Base-by-base conservation (phyloP, 2,329 filamentous ascomycete genomes). In the Ambrosiella xylebori region DNA sequence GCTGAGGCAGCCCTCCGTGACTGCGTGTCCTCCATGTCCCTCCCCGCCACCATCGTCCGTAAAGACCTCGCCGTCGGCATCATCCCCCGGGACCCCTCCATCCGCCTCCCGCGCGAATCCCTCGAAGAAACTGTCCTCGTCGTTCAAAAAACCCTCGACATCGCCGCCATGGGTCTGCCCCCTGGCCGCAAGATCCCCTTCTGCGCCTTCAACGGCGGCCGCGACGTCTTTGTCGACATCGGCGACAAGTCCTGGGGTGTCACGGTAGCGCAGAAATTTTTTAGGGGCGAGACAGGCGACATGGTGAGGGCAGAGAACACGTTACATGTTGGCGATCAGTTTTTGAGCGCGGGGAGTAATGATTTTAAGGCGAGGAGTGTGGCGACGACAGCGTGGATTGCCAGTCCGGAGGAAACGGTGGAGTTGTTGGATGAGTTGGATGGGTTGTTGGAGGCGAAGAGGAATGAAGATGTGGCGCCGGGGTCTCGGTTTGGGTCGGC, bases 191-290 rank as follows among this genome's bases (percentile, higher is more conserved):
- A 61, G n/a, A 60, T 98, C 38, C 93, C 93, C 0, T 98, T 97
- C 67, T 98, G 93, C 68, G 93, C 93, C 19, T 98, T 98, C 75
- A 98, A 98, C 69, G 93, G 91, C 57, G 93, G 93, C 9, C 91
- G 93, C 62, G 93, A 98, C 68, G 89, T 97, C 47, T 98, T 98
- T 70, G 90, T 98, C 57, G 93, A 98, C 68, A 96, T 98, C 66
- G 93, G 93, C 58, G 93, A 98, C 72, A 98, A 98, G 73, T 89
- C 85, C 57, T 95, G 90, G 86, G 93, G 93, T 63, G 93, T 98
- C 2, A 78, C 86, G 39, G 88, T 90, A 3, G 96, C 90, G 68
- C 93, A 98, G 73, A 79, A 84, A 59, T 95, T 88, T 74, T 95
- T 96, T 68, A 80, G 67, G 56, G 65, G 68, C 17, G 65, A 65